These are phyloP conservation scores for Blastobotrys indianensis DNA, from an alignment of 1,139 yeast genomes.

Conservation along the genomic window DNA sequence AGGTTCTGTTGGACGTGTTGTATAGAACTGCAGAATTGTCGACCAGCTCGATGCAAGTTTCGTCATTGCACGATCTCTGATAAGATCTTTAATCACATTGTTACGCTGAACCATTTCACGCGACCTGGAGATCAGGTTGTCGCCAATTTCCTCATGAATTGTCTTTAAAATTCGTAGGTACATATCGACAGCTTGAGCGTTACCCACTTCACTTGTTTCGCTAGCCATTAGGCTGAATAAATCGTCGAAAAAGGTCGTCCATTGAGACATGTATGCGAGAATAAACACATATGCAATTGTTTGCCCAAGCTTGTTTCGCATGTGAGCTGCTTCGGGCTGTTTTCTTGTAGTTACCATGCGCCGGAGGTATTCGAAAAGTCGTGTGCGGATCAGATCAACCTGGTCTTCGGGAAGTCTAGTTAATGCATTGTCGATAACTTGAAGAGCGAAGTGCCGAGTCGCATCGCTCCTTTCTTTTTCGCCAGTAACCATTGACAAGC, in stretches of 20 bases:
- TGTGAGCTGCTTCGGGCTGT: constrained; percentile 48
- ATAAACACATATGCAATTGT: constrained; percentile 67
- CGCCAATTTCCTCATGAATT: constrained; percentile 90
- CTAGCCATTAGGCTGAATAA: constrained; percentile 37
- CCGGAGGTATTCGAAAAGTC: constrained; percentile 41
- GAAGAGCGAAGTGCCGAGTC: constrained; percentile 68
- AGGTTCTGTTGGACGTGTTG: constrained; percentile 10
- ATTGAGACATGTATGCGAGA: constrained; percentile 52
- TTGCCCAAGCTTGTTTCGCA: constrained; percentile 76
- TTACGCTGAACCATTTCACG: constrained; percentile 57
- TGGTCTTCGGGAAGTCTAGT: constrained; percentile 46
- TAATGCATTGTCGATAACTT: constrained; percentile 67
- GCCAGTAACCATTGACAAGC: constrained; percentile 55
- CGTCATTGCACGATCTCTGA: constrained; percentile 71
- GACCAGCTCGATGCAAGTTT: constrained; percentile 67
- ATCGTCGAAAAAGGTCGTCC: constrained; percentile 67
- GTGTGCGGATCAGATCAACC: constrained; percentile 41
- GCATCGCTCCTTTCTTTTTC: constrained; percentile 33
- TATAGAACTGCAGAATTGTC: constrained; percentile 43
- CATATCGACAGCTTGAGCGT: constrained; percentile 61
- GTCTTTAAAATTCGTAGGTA: constrained; percentile 67
- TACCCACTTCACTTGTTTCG: constrained; percentile 25
- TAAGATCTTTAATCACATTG: constrained; percentile 68
- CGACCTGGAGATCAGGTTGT: constrained; percentile 71
- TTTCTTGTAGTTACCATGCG: constrained; percentile 11